Base-by-base conservation (phyloP, 345 rosid genomes). In the Anacardium occidentale region DNA sequence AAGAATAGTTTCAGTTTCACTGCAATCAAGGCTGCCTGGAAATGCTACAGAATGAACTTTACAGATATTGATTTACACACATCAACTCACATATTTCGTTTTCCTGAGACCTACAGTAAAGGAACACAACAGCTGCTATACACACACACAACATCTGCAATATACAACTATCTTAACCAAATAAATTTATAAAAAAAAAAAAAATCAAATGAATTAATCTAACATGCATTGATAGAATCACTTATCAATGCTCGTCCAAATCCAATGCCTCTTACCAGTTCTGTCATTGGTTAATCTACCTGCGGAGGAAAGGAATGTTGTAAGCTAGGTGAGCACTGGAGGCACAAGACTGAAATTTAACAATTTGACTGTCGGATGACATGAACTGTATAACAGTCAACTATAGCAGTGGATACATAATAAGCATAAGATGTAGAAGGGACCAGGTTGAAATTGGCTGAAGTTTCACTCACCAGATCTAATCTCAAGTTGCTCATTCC, bases 391-490 rank as follows among this genome's bases (percentile, higher is more conserved):
- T 24, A 22, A 18, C 61, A 56, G 61, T 26, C 25, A 12, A 20
- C 12, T 20, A 21, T 9, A 55, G 25, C 59, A 7, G 7, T 56
- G 22, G 34, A 21, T 10, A 24, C 5, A 4, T 13, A 50, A 50
- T 4, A 50, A 1, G 3, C 32, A 29, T 50, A 5, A 13, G 1
- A 50, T 50, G 53, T 15, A 50, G 3, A 15, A 50, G 18, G 15
- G n/a, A 13, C 18, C 5, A 14, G 60, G 60, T 21, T 11, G 10
- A 21, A 56, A 9, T 56, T 56, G 24, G 29, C 6, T 45, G 24
- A 72, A n/a, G 45, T 1, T 58, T 26, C 56, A 70, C 78, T 81
- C 62, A 85, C 87, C 84, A 76, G 60, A 26, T 78, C 85, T 47
- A 83, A 55, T 67, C 64, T 63, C 66, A 75, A 66, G 72, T 66